Evolutionary conservation across 305 asterid genomes (phyloP).

Genomic region (Galium porrigens): DNA sequence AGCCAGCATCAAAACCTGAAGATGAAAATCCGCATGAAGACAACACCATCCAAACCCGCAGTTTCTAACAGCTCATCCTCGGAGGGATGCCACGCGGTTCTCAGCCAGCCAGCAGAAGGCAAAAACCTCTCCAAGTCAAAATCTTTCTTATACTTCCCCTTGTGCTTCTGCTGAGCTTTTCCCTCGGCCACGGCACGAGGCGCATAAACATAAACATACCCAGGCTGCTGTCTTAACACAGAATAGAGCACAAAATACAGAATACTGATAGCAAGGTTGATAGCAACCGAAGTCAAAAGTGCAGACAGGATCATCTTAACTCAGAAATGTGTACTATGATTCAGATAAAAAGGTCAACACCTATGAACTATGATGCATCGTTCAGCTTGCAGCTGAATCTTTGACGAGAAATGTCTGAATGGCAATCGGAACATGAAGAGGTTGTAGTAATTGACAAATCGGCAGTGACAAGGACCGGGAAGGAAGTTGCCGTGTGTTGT

Average conservation of each 20-base stretch:
- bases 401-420: not conserved
- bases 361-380: not conserved
- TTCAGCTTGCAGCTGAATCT: not conserved
- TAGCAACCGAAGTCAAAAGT: slow-evolving; percentile 74
- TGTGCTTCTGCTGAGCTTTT: slow-evolving; percentile 17
- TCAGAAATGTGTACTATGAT: not conserved
- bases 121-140: slow-evolving; percentile 28
- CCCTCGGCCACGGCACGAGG: slow-evolving; percentile 80
- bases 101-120: slow-evolving; percentile 64
- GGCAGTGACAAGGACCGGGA: not conserved
- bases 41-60: slow-evolving; percentile 83
- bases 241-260: slow-evolving; percentile 44
- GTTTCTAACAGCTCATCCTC: slow-evolving; percentile 58
- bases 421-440: too few relatives aligned
- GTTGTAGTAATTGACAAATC: not conserved
- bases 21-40: slow-evolving; percentile 71
- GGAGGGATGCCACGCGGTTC: slow-evolving; percentile 61
- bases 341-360: not conserved
- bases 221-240: slow-evolving; percentile 50
- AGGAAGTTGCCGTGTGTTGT: not conserved
- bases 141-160: slow-evolving; percentile 12
- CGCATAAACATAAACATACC: slow-evolving; percentile 45
- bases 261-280: slow-evolving; percentile 54
- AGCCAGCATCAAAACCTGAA: slow-evolving; percentile 37
- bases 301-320: slow-evolving; percentile 79